Evolutionary conservation across 768 basidiomycete genomes (phyloP).

Genomic region (Lactifluus hygrophoroides): DNA sequence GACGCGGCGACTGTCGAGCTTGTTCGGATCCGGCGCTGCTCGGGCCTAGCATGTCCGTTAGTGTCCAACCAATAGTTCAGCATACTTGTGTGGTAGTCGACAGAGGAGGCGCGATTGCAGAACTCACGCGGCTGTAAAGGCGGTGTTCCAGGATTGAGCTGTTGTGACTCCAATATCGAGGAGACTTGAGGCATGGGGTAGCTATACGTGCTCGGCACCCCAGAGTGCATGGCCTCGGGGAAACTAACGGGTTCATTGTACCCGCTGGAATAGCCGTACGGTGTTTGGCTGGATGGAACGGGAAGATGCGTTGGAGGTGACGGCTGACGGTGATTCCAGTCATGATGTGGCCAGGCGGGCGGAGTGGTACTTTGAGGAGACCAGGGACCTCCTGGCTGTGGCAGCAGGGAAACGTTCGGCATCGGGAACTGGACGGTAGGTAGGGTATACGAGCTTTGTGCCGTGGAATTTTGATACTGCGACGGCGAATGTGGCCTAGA

Average conservation of each 20-base stretch:
- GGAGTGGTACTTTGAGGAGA: neutral
- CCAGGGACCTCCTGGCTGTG: neutral
- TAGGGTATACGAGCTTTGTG: neutral
- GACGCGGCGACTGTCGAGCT: neutral
- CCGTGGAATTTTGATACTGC: neutral
- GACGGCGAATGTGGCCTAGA: neutral
- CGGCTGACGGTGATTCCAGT: neutral
- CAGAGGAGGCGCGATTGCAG: neutral
- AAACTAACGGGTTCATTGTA: neutral
- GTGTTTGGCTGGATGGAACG: neutral
- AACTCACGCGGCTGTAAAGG: slow-evolving; percentile 7
- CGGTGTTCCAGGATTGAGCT: neutral
- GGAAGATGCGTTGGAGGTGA: neutral
- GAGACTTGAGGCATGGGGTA: neutral
- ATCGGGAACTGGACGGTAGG: neutral
- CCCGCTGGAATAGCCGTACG: neutral
- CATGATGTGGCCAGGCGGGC: neutral
- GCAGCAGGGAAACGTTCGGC: neutral
- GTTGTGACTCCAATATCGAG: slow-evolving; percentile 1
- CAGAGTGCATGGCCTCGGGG: neutral
- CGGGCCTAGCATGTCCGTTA: neutral
- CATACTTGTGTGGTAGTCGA: neutral
- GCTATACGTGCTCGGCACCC: neutral
- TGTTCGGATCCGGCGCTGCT: neutral
- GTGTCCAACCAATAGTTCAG: neutral